Evolutionary conservation across 495 filamentous ascomycete species (phyloP).

Genomic region (Durotheca rogersii): DNA sequence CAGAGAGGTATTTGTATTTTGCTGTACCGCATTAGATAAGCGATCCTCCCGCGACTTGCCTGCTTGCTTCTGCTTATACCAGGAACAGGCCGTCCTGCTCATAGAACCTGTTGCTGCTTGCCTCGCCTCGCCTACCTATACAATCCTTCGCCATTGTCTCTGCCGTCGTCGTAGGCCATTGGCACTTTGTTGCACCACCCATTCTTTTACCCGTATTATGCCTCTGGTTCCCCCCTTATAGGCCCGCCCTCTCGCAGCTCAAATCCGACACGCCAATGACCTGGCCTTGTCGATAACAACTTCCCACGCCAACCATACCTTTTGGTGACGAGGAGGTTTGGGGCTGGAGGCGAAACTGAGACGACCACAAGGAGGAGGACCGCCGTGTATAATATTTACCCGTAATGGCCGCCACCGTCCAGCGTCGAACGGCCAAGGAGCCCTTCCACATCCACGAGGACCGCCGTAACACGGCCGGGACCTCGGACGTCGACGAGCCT

Average conservation of each 20-base stretch:
- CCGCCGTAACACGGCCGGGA: constrained; percentile 20
- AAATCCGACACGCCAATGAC: no score
- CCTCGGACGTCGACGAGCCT: constrained; percentile 25
- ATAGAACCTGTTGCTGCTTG: neutral
- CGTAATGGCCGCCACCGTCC: constrained; percentile 11
- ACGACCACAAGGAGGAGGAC: neutral
- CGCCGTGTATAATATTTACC: neutral
- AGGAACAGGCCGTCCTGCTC: no score
- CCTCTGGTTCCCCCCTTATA: no score
- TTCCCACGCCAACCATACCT: no score
- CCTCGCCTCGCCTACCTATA: neutral
- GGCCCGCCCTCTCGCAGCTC: no score
- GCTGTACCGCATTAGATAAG: neutral
- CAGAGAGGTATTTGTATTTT: neutral
- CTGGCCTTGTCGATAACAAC: no score
- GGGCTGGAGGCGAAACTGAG: neutral
- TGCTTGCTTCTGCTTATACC: neutral
- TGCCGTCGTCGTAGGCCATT: neutral
- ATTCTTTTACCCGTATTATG: no score
- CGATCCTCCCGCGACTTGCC: neutral
- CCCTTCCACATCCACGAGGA: constrained; percentile 47
- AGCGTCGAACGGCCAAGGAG: constrained; percentile 31
- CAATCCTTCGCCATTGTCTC: neutral
- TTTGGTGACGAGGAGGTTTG: neutral
- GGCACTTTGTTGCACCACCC: no score